These are phyloP conservation scores for Fraxinus albicans DNA, from an alignment of 305 asterid genomes.

Conservation along the genomic window DNA sequence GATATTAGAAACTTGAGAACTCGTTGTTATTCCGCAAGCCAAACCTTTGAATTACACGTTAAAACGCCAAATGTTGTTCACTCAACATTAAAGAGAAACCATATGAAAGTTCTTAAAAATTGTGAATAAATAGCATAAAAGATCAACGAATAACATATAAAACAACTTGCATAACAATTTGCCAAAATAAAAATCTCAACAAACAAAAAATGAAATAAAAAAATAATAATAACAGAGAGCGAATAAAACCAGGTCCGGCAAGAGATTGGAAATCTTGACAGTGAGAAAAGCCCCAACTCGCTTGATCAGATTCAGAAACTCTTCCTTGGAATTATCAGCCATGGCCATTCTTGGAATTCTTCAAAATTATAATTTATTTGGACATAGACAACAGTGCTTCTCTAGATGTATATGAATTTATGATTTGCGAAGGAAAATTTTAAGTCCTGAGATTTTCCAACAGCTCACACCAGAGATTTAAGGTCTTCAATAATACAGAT, in stretches of 20 bases:
- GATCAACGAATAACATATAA: neutral
- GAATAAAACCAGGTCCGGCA: constrained; percentile 46
- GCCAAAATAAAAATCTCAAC: neutral
- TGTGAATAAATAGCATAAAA: neutral
- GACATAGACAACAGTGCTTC: constrained; percentile 8
- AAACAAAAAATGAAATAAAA: neutral
- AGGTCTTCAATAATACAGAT: neutral
- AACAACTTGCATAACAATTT: constrained; percentile 7
- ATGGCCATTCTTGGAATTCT: constrained; percentile 24
- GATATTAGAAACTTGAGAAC: neutral
- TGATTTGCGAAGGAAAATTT: neutral
- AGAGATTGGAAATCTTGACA: constrained; percentile 56
- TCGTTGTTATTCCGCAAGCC: constrained; percentile 5
- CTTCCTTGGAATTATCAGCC: constrained; percentile 75
- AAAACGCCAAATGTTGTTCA: neutral
- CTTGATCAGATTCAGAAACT: constrained; percentile 58
- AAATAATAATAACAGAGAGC: neutral
- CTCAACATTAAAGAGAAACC: neutral
- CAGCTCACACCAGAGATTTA: neutral
- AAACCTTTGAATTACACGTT: neutral
- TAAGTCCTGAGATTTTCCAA: constrained; percentile 21
- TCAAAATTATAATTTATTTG: neutral
- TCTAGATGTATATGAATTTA: neutral
- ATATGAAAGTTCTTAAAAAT: neutral
- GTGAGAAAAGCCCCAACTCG: constrained; percentile 71